phyloP scores from a whole-genome alignment of 2,329 filamentous ascomycete genomes.

The Podosphaera fusca region DNA sequence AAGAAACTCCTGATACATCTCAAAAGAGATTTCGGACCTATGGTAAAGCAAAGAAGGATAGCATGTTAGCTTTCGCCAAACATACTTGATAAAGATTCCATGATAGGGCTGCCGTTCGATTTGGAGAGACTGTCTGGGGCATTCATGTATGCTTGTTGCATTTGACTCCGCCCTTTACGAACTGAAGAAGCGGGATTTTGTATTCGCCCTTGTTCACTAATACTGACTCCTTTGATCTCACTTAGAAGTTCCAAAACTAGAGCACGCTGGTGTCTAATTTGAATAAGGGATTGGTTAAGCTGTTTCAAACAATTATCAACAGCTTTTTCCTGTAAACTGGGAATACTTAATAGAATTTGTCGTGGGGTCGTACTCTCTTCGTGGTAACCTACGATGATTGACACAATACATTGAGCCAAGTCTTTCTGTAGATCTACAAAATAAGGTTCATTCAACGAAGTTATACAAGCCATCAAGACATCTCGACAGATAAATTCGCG shows the following conservation, averaged over 20 bases:
- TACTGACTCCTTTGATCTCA: conserved; percentile 69
- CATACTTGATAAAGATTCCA: conserved; percentile 15
- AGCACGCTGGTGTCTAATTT: conserved; percentile 55
- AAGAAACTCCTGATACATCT: no score
- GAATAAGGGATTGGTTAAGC: conserved; percentile 32
- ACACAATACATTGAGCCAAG: conserved; percentile 65
- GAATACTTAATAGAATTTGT: conserved; percentile 55
- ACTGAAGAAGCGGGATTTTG: conserved; percentile 22
- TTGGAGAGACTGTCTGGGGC: conserved; percentile 13
- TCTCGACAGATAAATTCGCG: conserved; percentile 78
- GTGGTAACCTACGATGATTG: conserved; percentile 59
- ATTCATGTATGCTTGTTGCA: conserved; percentile 45
- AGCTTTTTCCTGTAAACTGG: conserved; percentile 45
- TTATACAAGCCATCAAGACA: conserved; percentile 74
- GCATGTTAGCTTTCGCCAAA: conserved; percentile 7
- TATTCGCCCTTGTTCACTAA: conserved; percentile 82
- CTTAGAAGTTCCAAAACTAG: conserved; percentile 68
- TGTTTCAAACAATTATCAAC: conserved; percentile 41
- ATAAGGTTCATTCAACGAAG: conserved; percentile 79
- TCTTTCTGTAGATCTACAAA: conserved; percentile 94
- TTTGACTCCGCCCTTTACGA: conserved; percentile 27
- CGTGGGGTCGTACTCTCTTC: conserved; percentile 45
- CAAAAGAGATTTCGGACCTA: no score
- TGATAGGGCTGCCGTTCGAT: conserved; percentile 7
- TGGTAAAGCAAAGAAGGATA: no score